Evolutionary conservation across 495 filamentous ascomycete genomes (phyloP).

Genomic region (Penicillium verhagenii): DNA sequence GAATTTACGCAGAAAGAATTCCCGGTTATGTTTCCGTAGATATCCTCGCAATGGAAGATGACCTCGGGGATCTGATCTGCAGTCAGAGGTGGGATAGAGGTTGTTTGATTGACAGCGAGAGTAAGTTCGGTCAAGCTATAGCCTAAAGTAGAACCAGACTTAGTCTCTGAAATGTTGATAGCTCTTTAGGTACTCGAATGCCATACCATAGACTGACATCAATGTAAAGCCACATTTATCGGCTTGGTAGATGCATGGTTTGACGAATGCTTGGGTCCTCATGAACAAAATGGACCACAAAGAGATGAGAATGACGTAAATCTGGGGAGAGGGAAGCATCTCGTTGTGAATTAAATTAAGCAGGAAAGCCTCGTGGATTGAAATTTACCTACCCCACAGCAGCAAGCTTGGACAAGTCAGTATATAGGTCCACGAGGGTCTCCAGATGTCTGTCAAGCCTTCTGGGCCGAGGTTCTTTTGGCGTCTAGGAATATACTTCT

Average conservation of each 20-base stretch:
- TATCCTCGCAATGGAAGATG: slow-evolving; percentile 19
- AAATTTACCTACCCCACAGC: no score
- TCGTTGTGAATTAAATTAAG: neutral
- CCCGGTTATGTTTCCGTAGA: slow-evolving; percentile 15
- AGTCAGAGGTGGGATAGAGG: slow-evolving; percentile 16
- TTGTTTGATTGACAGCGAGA: slow-evolving; percentile 16
- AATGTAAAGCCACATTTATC: slow-evolving; percentile 22
- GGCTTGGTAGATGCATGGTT: slow-evolving; percentile 21
- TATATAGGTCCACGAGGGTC: no score
- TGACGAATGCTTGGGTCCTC: slow-evolving; percentile 7
- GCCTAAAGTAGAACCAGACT: slow-evolving; percentile 1
- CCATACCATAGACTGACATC: slow-evolving; percentile 17
- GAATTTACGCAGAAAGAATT: slow-evolving; percentile 17
- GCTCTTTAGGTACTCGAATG: neutral
- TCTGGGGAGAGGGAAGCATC: neutral
- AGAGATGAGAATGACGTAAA: neutral
- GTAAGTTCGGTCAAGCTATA: slow-evolving; percentile 15
- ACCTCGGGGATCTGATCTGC: slow-evolving; percentile 15
- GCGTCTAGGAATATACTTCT: neutral
- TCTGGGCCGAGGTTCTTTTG: neutral
- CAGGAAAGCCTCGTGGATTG: no score
- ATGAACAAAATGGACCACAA: neutral
- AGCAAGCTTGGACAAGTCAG: neutral
- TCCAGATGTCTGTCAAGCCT: neutral
- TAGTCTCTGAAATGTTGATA: neutral